Evolutionary conservation across 192 early-diverging fungal genomes (phyloP).

Genomic region (Coemansia sp.): DNA sequence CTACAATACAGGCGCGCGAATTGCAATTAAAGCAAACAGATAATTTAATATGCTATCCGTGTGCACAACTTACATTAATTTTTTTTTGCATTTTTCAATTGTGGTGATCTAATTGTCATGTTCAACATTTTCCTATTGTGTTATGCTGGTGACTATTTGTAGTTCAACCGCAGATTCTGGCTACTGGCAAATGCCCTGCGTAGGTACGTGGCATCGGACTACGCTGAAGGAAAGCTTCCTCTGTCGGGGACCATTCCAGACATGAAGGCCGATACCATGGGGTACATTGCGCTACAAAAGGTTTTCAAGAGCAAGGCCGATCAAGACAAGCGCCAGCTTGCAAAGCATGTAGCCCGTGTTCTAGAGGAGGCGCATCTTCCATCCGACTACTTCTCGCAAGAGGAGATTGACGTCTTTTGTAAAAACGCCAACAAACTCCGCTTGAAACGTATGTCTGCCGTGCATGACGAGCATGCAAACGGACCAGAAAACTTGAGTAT

Average conservation of each 20-base stretch:
- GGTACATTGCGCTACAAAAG: slow-evolving; percentile 82
- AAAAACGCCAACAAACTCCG: slow-evolving; percentile 74
- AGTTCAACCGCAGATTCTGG: slow-evolving; percentile 71
- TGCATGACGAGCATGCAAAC: slow-evolving; percentile 20
- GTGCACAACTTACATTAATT: background rate
- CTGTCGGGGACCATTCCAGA: slow-evolving; percentile 87
- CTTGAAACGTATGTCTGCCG: slow-evolving; percentile 56
- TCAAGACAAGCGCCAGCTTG: slow-evolving; percentile 60
- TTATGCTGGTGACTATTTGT: slow-evolving; percentile 2
- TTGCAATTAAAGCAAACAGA: no score
- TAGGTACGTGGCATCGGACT: slow-evolving; percentile 70
- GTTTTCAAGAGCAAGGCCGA: slow-evolving; percentile 82
- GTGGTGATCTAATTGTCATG: slow-evolving; percentile 10
- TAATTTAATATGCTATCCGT: background rate
- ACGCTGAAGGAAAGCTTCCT: slow-evolving; percentile 73
- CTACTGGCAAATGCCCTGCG: slow-evolving; percentile 73
- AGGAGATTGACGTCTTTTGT: slow-evolving; percentile 77
- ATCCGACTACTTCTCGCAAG: slow-evolving; percentile 58
- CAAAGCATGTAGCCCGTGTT: slow-evolving; percentile 48
- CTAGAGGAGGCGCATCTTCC: slow-evolving; percentile 55
- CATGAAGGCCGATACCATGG: slow-evolving; percentile 95
- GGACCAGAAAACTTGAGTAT: background rate
- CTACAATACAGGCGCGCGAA: no score
- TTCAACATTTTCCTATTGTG: slow-evolving; percentile 9
- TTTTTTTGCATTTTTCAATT: background rate